phyloP scores from a whole-genome alignment of 345 rosid species.

The Eucalyptus regnans region DNA sequence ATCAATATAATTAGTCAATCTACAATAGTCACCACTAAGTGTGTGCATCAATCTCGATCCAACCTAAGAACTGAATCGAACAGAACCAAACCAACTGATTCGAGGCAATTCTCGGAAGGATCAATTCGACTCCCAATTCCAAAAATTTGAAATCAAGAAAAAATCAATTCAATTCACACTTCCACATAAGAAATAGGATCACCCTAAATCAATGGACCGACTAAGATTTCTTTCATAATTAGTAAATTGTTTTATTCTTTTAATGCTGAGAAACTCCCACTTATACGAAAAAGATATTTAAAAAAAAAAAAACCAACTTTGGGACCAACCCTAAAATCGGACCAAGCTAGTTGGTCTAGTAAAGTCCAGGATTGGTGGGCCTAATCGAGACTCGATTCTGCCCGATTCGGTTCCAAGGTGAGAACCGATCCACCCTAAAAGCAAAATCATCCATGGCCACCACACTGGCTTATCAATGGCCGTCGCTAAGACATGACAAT shows the following conservation, averaged over 20 bases:
- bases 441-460: background rate
- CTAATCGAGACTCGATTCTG: no score
- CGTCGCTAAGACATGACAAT: background rate
- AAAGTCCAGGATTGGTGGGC: background rate
- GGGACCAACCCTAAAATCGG: background rate
- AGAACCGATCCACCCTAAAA: background rate
- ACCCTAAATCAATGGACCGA: background rate
- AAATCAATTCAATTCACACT: background rate
- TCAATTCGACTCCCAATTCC: fast-evolving
- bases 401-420: background rate
- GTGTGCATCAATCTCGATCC: background rate
- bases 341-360: background rate
- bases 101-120: fast-evolving
- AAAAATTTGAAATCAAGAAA: background rate
- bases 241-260: no score
- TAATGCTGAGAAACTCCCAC: background rate
- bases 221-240: background rate
- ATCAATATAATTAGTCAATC: background rate
- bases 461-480: background rate
- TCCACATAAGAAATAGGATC: background rate
- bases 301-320: no score
- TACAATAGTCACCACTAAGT: background rate
- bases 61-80: no score
- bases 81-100: fast-evolving
- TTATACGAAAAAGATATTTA: no score